These are phyloP conservation scores for Eragrostis curvula DNA, from an alignment of 176 grass and related monocot species.

Conservation along the genomic window DNA sequence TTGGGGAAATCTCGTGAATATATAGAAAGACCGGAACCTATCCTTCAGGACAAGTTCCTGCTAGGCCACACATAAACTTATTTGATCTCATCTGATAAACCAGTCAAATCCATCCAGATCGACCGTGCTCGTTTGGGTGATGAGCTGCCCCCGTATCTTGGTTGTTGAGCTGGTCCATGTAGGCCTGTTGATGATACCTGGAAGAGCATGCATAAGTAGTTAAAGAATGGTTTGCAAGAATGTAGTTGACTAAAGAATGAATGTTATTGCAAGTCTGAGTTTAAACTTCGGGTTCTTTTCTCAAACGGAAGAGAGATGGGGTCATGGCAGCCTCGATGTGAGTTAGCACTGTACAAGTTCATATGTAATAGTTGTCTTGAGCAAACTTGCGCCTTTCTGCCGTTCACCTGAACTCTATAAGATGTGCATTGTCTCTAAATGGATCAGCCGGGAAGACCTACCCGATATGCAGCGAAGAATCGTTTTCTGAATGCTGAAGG, in stretches of 20 bases:
- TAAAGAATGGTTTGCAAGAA: not conserved
- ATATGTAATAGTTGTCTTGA: not conserved
- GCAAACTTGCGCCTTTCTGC: too few species aligned
- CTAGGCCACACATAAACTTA: not conserved
- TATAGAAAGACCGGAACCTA: not conserved
- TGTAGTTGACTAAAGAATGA: too few species aligned
- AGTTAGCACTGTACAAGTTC: not conserved
- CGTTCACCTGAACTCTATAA: too few species aligned
- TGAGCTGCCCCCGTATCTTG: constrained; percentile 35
- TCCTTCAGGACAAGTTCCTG: not conserved
- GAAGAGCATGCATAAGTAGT: not conserved
- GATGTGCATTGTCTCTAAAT: too few species aligned
- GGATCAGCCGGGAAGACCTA: too few species aligned
- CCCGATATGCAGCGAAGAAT: constrained; percentile 49
- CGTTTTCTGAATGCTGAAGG: constrained; percentile 31
- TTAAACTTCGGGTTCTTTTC: too few species aligned
- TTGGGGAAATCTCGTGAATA: not conserved
- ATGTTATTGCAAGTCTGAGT: not conserved
- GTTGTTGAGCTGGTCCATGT: constrained; percentile 42
- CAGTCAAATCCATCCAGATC: constrained; percentile 46
- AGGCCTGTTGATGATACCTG: constrained; percentile 43
- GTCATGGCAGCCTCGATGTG: not conserved
- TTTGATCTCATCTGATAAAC: not conserved
- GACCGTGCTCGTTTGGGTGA: not conserved
- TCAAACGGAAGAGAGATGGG: too few species aligned